Evolutionary conservation across 208 protist species (phyloP).

Genomic region (Trichomonas vaginalis): DNA sequence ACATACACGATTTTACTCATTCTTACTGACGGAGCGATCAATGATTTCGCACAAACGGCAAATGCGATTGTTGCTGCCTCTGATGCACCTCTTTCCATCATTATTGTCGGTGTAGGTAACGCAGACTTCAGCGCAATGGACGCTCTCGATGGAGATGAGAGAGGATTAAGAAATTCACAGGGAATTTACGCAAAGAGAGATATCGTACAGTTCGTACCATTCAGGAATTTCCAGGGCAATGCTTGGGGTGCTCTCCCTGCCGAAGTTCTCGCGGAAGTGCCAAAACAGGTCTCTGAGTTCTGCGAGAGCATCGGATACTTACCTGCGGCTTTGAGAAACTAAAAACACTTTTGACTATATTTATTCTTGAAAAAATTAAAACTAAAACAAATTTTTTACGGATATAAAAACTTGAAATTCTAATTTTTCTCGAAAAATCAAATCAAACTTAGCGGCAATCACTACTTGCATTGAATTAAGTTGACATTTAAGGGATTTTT

Average conservation of each 20-base stretch:
- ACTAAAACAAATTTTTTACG: no score
- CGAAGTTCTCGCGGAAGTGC: conserved; percentile 31
- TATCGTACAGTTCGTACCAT: conserved; percentile 51
- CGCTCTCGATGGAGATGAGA: conserved; percentile 1
- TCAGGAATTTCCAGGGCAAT: conserved; percentile 34
- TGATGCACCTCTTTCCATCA: conserved; percentile 22
- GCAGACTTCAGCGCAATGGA: conserved; percentile 25
- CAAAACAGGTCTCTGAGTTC: conserved; percentile 24
- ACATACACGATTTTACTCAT: conserved; percentile 24
- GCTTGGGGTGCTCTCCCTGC: neutral
- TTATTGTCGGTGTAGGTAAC: conserved; percentile 31
- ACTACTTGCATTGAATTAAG: no score
- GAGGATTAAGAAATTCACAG: neutral
- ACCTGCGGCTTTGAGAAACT: neutral
- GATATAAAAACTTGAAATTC: no score
- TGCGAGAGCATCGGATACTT: neutral
- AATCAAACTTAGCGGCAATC: no score
- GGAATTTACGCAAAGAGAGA: conserved; percentile 27
- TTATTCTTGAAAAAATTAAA: no score
- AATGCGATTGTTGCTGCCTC: conserved; percentile 17
- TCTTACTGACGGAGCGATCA: conserved; percentile 25
- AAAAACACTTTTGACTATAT: no score
- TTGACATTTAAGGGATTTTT: no score
- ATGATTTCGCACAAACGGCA: conserved; percentile 8
- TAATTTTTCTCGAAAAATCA: no score